These are phyloP conservation scores for Aspergillus vadensis DNA, from an alignment of 2,329 filamentous ascomycete species.

Conservation along the genomic window DNA sequence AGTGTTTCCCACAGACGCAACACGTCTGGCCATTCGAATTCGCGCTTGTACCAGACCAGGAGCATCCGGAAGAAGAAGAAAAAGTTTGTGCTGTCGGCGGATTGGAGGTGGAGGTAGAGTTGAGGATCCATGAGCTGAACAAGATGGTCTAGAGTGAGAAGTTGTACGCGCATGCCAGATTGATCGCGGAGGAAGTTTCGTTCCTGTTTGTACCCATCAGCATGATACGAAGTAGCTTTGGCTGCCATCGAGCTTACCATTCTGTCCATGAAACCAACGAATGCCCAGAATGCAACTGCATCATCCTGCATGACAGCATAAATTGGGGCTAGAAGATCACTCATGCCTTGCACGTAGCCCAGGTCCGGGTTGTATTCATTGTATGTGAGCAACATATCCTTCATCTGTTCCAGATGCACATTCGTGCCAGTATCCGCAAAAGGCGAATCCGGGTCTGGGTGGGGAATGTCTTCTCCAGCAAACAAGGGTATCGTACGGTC, in stretches of 20 bases:
- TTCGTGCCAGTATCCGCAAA: constrained; percentile 94
- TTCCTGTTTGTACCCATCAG: constrained; percentile 54
- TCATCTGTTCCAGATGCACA: constrained; percentile 97
- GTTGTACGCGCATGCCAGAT: constrained; percentile 90
- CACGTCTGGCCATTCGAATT: constrained; percentile 88
- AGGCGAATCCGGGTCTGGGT: constrained; percentile 92
- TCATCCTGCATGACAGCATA: constrained; percentile 98
- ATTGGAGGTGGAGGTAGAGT: constrained; percentile 85
- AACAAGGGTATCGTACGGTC: constrained; percentile 95
- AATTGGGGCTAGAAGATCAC: constrained; percentile 89
- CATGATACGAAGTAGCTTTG: neutral
- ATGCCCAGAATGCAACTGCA: constrained; percentile 94
- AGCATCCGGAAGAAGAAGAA: constrained; percentile 99
- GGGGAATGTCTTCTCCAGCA: constrained; percentile 91
- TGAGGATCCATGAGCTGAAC: constrained; percentile 96
- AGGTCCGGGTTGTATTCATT: constrained; percentile 96
- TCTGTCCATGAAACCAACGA: constrained; percentile 92
- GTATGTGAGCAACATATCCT: constrained; percentile 97
- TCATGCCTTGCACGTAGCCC: constrained; percentile 99
- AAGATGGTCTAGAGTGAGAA: constrained; percentile 87
- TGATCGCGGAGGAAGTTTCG: constrained; percentile 95
- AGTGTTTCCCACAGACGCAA: constrained; percentile 86
- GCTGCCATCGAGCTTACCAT: constrained; percentile 62
- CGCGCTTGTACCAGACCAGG: constrained; percentile 97
- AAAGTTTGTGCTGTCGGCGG: constrained; percentile 94